phyloP scores from a whole-genome alignment of 2,329 filamentous ascomycete species.

The Huntiella moniliformis region DNA sequence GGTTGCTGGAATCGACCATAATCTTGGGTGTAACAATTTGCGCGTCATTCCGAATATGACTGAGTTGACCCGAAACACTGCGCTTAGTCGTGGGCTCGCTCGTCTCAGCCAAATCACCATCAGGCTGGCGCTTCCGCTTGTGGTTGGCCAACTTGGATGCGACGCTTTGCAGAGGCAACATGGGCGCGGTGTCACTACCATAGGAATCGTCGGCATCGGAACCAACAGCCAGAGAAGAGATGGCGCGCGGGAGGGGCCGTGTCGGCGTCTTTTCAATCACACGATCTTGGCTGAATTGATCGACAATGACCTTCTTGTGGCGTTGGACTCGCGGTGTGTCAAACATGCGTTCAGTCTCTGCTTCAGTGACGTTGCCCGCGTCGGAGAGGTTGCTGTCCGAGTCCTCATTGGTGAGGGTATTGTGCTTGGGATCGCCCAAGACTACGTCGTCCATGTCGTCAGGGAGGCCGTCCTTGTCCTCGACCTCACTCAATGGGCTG shows the following conservation, averaged over 20 bases:
- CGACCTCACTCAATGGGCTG: slow-evolving; percentile 84
- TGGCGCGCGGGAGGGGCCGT: neutral
- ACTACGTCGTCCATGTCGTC: slow-evolving; percentile 45
- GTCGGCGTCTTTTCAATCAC: slow-evolving; percentile 49
- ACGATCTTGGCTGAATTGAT: slow-evolving; percentile 33
- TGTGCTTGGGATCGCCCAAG: slow-evolving; percentile 20
- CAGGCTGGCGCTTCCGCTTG: slow-evolving; percentile 33
- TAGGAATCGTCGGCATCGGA: slow-evolving; percentile 11
- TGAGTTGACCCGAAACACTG: slow-evolving; percentile 22
- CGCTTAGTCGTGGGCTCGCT: slow-evolving; percentile 35
- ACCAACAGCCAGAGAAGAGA: slow-evolving; percentile 3
- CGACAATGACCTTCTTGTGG: slow-evolving; percentile 41
- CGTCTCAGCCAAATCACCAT: slow-evolving; percentile 25
- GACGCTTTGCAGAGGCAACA: slow-evolving; percentile 9
- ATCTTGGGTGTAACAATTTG: slow-evolving; percentile 15
- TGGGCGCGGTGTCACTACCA: slow-evolving; percentile 7
- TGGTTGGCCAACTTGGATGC: slow-evolving; percentile 18
- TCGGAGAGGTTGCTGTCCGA: slow-evolving; percentile 37
- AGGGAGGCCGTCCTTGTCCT: slow-evolving; percentile 56
- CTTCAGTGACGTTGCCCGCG: slow-evolving; percentile 52
- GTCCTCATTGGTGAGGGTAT: slow-evolving; percentile 16
- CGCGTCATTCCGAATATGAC: slow-evolving; percentile 1
- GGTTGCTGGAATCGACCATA: neutral
- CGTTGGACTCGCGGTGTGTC: slow-evolving; percentile 58
- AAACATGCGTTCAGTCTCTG: slow-evolving; percentile 84